Base-by-base conservation (phyloP, 768 basidiomycete species). In the Leccinum rimulosum region DNA sequence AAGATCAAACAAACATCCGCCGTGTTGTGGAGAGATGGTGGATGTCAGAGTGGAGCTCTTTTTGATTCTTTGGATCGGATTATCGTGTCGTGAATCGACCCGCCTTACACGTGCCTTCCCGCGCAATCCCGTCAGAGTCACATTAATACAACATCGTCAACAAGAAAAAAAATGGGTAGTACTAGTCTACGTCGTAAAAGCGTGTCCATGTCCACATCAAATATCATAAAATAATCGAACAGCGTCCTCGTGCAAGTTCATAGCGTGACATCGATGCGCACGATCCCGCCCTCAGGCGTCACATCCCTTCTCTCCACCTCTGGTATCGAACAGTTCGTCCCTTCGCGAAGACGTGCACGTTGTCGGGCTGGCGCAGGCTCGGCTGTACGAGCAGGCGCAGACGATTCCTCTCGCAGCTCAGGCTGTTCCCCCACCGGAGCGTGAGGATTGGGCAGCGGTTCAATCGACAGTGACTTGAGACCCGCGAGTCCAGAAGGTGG, bases 281-380 rank as follows among this genome's bases (percentile, higher is more conserved):
- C 71, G 60, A 74, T 65, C 45, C 63, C 70, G 10, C 62, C 51
- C 50, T 67, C n/a, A n/a, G n/a, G 64, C 56, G 52, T 33, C 35
- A 73, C 61, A 2, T 35, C 17, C 31, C 67, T 59, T 31, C 48
- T 55, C 60, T 70, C 65, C 7, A 72, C 60, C 57, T 74, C 68
- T 9, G 71, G 60, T 1, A 64, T 28, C 6, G 58, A 69, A 33
- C 60, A 45, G 5, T 19, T 28, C 22, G 64, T 67, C 38, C 60
- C 55, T 36, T 62, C 40, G 17, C 70, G 67, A 35, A 72, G 61
- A 27, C 22, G 69, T 6, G 73, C 71, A 43, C 60, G 68, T 19
- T 5, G 40, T 22, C 56, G 61, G 1, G 22, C 52, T 12, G 45
- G 47, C 17, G 22, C 36, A 12, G 15, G 19, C n/a, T 43, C n/a